Conservation (phyloP, 2,329 filamentous ascomycete species). For the Ceratocystis cubensis region DNA sequence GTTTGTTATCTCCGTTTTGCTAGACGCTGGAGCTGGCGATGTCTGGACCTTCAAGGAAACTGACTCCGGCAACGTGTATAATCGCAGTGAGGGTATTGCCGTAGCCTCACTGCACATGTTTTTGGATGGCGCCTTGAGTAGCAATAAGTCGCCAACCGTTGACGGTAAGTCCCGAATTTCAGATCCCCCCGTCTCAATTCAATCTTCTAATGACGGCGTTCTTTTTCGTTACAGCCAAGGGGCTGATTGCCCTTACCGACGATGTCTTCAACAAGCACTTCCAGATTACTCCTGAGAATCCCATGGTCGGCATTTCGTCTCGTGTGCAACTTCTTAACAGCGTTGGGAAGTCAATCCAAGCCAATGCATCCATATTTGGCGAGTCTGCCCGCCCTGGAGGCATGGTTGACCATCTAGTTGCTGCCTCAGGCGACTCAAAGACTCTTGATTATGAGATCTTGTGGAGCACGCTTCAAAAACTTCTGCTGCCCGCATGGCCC, state of each 20-base stretch:
- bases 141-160: slow-evolving; percentile 24
- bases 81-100: slow-evolving; percentile 39
- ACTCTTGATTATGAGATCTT: slow-evolving; percentile 31
- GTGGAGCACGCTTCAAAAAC: slow-evolving; percentile 33
- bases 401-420: slow-evolving; percentile 35
- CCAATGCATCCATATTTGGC: slow-evolving; percentile 32
- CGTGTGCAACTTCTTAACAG: slow-evolving; percentile 32
- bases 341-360: slow-evolving; percentile 33
- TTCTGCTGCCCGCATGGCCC: slow-evolving; percentile 39
- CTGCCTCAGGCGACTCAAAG: slow-evolving; percentile 24
- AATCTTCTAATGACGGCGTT: neutral
- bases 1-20: slow-evolving; percentile 47
- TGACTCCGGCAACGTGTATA: slow-evolving; percentile 27
- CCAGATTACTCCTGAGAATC: slow-evolving; percentile 34
- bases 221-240: slow-evolving; percentile 25
- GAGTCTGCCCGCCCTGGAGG: slow-evolving; percentile 34
- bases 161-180: slow-evolving; percentile 28
- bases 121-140: slow-evolving; percentile 30
- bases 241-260: slow-evolving; percentile 28
- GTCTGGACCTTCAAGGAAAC: slow-evolving; percentile 36
- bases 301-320: slow-evolving; percentile 35
- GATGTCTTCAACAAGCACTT: slow-evolving; percentile 30
- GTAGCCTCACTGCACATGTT: slow-evolving; percentile 42
- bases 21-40: slow-evolving; percentile 44
- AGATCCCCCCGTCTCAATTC: neutral